Evolutionary conservation across 805 yeast species (phyloP).

Genomic region (Candida maris): DNA sequence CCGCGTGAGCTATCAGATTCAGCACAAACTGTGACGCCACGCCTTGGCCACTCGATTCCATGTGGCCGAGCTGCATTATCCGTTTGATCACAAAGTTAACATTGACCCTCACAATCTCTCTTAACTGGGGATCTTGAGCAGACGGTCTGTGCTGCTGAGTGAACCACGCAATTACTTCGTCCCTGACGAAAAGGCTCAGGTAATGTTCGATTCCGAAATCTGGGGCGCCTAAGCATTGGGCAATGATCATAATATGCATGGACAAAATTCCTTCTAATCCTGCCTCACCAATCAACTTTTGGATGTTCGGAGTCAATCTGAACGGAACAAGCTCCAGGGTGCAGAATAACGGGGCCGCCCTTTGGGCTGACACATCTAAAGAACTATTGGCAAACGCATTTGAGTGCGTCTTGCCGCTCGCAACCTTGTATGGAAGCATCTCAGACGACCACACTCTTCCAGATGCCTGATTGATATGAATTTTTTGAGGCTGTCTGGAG

Average conservation of each 20-base stretch:
- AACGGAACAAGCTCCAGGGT: conserved; percentile 94
- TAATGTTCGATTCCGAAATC: conserved; percentile 90
- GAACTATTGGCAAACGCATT: conserved; percentile 41
- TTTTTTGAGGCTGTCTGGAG: conserved; percentile 90
- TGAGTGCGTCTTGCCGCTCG: conserved; percentile 43
- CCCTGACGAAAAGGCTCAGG: conserved; percentile 90
- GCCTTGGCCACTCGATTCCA: conserved; percentile 53
- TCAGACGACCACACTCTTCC: conserved; percentile 94
- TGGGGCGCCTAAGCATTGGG: conserved; percentile 85
- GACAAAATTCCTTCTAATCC: conserved; percentile 89
- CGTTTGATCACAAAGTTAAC: conserved; percentile 81
- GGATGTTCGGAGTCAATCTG: conserved; percentile 93
- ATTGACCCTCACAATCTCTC: conserved; percentile 84
- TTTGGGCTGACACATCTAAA: conserved; percentile 45
- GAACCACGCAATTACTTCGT: conserved; percentile 93
- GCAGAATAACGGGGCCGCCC: conserved; percentile 78
- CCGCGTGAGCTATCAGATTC: conserved; percentile 91
- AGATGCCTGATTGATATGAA: conserved; percentile 71
- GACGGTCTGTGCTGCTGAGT: conserved; percentile 80
- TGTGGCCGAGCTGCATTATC: conserved; percentile 65
- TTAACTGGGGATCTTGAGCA: conserved; percentile 76
- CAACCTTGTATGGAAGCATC: conserved; percentile 86
- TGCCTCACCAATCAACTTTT: conserved; percentile 89
- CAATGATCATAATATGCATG: conserved; percentile 77
- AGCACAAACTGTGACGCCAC: conserved; percentile 86